phyloP scores from a whole-genome alignment of 371 early-diverging fungal genomes.

The Mucor irregularis region DNA sequence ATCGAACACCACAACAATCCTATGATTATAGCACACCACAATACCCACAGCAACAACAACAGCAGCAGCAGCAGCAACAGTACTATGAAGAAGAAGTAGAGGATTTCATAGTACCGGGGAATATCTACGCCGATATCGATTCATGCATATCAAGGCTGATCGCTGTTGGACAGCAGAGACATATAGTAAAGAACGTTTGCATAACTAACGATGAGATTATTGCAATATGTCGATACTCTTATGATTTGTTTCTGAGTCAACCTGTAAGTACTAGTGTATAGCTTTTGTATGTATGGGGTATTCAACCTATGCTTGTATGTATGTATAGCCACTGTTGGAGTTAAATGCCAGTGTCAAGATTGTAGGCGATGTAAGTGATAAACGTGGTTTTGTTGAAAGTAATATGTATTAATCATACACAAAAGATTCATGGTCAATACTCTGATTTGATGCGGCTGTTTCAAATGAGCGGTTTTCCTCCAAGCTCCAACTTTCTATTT shows the following conservation, averaged over 20 bases:
- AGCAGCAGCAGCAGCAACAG: background rate
- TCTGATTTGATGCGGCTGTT: constrained; percentile 87
- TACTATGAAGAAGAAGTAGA: too few relatives aligned
- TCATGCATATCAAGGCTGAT: constrained; percentile 80
- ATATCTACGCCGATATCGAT: constrained; percentile 63
- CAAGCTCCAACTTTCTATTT: constrained; percentile 85
- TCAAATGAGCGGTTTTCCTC: constrained; percentile 86
- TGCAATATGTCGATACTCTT: constrained; percentile 80
- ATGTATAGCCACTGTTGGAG: constrained; percentile 81
- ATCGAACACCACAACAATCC: background rate
- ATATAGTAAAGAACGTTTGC: constrained; percentile 68
- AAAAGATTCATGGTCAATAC: constrained; percentile 87
- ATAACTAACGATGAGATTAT: constrained; percentile 82
- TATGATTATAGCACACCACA: too few relatives aligned
- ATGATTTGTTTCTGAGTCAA: constrained; percentile 90
- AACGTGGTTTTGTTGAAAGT: background rate
- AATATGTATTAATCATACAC: background rate
- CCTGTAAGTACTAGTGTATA: constrained; percentile 49
- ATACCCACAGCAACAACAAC: background rate
- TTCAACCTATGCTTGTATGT: background rate
- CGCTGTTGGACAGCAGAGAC: constrained; percentile 67
- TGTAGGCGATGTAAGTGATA: constrained; percentile 74
- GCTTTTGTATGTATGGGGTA: background rate
- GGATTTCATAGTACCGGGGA: too few relatives aligned
- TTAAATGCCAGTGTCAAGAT: constrained; percentile 94